Conservation (phyloP, 176 grass and related monocot genomes). For the Ampelocalamus luodianensis region DNA sequence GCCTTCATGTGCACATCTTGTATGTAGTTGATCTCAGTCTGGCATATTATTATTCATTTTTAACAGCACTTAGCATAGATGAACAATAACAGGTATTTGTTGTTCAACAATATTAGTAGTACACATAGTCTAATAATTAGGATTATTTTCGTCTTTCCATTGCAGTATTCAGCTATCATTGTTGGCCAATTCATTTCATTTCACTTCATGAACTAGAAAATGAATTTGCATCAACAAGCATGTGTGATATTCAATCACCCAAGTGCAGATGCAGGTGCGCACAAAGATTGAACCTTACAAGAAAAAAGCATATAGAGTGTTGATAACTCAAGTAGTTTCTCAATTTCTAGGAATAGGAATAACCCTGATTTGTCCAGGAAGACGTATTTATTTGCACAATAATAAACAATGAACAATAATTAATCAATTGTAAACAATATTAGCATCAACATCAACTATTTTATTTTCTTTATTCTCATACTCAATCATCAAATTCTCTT, state of each 20-base stretch:
- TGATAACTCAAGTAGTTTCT: no score
- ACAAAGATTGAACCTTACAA: neutral
- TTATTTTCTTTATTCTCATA: no score
- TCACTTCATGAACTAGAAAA: neutral
- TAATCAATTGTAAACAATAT: no score
- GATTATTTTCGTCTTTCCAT: neutral
- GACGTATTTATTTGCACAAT: no score
- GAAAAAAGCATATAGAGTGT: conserved; percentile 1
- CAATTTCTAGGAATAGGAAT: no score
- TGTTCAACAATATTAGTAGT: neutral
- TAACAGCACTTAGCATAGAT: neutral
- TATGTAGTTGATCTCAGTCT: neutral
- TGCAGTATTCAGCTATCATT: neutral
- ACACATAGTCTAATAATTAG: neutral
- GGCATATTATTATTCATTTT: neutral
- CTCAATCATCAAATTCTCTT: no score
- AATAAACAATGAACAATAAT: no score
- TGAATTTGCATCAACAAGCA: neutral
- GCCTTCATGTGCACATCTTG: neutral
- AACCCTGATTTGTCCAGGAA: no score
- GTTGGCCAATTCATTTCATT: neutral
- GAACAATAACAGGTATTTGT: neutral
- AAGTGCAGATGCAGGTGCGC: neutral
- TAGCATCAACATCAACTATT: no score
- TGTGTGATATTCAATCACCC: neutral